Base-by-base conservation (phyloP, 1,284 basidiomycete species). In the Cryptococcus amylolentus region DNA sequence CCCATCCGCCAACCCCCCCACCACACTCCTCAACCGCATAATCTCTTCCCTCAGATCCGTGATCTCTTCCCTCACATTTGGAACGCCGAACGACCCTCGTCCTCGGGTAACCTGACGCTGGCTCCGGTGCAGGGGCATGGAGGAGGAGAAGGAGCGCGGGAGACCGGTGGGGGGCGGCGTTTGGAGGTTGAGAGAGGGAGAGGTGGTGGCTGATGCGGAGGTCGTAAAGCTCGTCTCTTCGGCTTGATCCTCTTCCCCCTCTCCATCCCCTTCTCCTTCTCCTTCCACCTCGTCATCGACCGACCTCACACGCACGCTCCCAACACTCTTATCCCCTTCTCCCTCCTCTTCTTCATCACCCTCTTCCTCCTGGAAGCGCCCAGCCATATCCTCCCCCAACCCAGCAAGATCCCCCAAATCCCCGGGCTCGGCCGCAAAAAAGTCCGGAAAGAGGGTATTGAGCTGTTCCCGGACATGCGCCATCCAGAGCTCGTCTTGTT, bases 401-500 rank as follows among this genome's bases (percentile, higher is more conserved):
- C 12, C 18, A 26, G 26, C 28, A n/a, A 13, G 23, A 4, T 26
- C 23, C 12, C n/a, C 31, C 7, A 49, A 40, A 6, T 51, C 43
- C 13, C 46, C 28, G 2, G 54, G 52, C 6, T 58, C 39, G 4
- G 52, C 46, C 12, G 35, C 26, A 51, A 66, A 67, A 57, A 70
- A 66, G 50, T 73, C 72, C n/a, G 72, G 72, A 55, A 73, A 73
- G 14, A 73, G 58, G 16, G 62, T 55, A 5, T 56, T 58, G n/a
- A 73, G 66, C 56, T 73, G 72, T 28, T 58, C 35, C 12, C 68
- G 57, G 28, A 73, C 67, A 39, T 68, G 65, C n/a, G 53, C 51
- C 63, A 71, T 71, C 70, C 72, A 72, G 26, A 62, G 55, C 48
- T 72, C 71, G 46, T 69, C 68, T 20, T 63, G 54, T n/a, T 69